These are phyloP conservation scores for Fusarium ambrosium DNA, from an alignment of 2,329 filamentous ascomycete species.

Conservation along the genomic window DNA sequence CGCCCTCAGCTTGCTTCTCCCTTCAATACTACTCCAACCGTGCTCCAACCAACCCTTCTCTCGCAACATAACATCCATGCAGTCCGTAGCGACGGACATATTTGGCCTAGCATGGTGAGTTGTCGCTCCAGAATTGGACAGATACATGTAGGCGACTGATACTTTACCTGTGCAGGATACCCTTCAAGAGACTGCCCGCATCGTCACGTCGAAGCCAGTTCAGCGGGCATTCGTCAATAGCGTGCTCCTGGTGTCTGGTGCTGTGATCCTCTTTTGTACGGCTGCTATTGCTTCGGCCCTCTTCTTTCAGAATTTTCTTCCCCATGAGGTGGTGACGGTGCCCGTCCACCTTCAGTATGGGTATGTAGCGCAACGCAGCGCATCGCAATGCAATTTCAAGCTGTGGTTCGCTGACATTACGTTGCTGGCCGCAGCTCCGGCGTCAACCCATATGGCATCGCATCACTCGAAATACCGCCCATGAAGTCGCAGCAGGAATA, in stretches of 20 bases:
- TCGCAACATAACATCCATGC: conserved; percentile 15
- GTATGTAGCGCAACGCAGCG: conserved; percentile 52
- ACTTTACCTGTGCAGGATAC: conserved; percentile 47
- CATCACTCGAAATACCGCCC: conserved; percentile 60
- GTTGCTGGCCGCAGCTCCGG: conserved; percentile 56
- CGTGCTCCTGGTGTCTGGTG: conserved; percentile 59
- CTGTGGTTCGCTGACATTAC: conserved; percentile 29
- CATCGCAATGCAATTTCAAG: not conserved
- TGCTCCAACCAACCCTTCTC: conserved; percentile 8
- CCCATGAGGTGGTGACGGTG: conserved; percentile 65
- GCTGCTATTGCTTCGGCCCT: conserved; percentile 64
- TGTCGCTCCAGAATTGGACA: not conserved
- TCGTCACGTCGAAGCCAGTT: conserved; percentile 64
- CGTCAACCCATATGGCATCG: conserved; percentile 66
- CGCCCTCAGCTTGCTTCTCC: conserved; percentile 7
- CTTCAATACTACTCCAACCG: conserved; percentile 6
- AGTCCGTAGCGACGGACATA: conserved; percentile 19
- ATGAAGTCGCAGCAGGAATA: conserved; percentile 83
- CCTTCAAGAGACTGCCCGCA: conserved; percentile 53
- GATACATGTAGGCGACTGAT: conserved; percentile 9
- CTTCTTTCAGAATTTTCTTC: conserved; percentile 70
- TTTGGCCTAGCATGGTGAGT: conserved; percentile 37
- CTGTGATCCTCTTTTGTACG: conserved; percentile 60
- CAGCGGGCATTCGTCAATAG: conserved; percentile 64
- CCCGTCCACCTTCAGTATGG: conserved; percentile 72